phyloP scores from a whole-genome alignment of 768 basidiomycete species.

The Epithele typhae region DNA sequence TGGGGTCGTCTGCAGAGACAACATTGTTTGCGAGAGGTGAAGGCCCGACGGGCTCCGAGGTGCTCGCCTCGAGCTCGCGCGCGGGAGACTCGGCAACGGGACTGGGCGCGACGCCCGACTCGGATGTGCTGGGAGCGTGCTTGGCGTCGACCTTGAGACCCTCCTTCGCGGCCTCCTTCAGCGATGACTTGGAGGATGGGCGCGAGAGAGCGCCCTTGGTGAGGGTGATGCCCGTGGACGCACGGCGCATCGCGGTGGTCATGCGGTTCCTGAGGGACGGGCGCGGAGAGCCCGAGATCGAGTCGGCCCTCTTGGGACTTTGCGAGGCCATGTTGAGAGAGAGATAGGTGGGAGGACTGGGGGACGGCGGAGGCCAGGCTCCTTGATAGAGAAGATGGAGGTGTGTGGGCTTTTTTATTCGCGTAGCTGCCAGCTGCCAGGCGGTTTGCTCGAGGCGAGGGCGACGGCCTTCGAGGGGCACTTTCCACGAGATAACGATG shows the following conservation, averaged over 20 bases:
- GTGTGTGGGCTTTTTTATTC: conserved; percentile 11
- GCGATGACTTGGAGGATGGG: conserved; percentile 21
- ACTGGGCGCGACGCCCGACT: conserved; percentile 34
- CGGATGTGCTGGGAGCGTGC: too few species aligned
- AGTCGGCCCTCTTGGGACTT: conserved; percentile 10
- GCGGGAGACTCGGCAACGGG: conserved; percentile 70
- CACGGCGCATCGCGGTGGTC: conserved; percentile 55
- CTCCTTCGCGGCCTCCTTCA: conserved; percentile 20
- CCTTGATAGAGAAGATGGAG: conserved; percentile 7
- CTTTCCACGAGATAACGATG: conserved; percentile 12
- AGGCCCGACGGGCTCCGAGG: conserved; percentile 19
- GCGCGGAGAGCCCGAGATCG: conserved; percentile 11
- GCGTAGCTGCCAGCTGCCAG: conserved; percentile 7
- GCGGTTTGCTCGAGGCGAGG: conserved; percentile 15
- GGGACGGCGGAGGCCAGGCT: conserved; percentile 8
- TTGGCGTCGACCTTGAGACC: too few species aligned
- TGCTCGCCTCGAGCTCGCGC: conserved; percentile 44
- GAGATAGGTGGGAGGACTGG: conserved; percentile 3
- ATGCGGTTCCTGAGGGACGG: conserved; percentile 50
- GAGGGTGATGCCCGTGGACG: conserved; percentile 51
- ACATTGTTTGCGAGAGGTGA: conserved; percentile 21
- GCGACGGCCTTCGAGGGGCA: conserved; percentile 6
- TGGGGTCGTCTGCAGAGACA: conserved; percentile 1
- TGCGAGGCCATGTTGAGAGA: conserved; percentile 12
- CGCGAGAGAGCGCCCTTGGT: conserved; percentile 12